Percentiles rank a stretch among this genome's conserved stretches.
phyloP scores from a whole-genome alignment of 2,329 filamentous ascomycete genomes.

The Sarocladiaceae sp. region DNA sequence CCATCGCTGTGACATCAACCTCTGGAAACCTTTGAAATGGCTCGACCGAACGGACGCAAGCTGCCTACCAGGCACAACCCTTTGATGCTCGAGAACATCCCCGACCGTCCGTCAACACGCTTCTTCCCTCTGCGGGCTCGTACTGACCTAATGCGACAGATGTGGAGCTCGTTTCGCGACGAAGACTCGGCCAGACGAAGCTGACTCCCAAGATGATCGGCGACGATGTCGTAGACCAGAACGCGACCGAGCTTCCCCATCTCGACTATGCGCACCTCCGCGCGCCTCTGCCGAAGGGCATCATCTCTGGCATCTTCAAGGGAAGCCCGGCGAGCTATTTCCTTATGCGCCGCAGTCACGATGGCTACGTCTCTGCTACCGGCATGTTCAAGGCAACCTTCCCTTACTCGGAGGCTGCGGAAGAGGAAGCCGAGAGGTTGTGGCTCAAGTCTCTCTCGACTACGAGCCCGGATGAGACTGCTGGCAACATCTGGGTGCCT shows the following conservation, averaged over 20 bases:
- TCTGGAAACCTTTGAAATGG: constrained; percentile 24
- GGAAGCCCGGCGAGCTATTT: constrained; percentile 90
- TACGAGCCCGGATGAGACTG: constrained; percentile 85
- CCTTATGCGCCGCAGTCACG: constrained; percentile 83
- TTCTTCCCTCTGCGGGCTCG: constrained; percentile 8
- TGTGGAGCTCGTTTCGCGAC: constrained; percentile 69
- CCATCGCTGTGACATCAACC: constrained; percentile 11
- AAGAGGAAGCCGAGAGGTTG: constrained; percentile 70
- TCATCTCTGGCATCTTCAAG: constrained; percentile 89
- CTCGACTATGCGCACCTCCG: constrained; percentile 97
- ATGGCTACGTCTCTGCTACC: constrained; percentile 78
- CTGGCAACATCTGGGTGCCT: constrained; percentile 94
- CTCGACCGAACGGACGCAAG: constrained; percentile 29
- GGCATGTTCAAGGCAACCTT: constrained; percentile 93
- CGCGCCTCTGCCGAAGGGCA: constrained; percentile 84
- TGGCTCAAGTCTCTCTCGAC: constrained; percentile 78
- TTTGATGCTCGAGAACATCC: constrained; percentile 58
- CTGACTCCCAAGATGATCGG: constrained; percentile 70
- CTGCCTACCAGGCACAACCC: constrained; percentile 60
- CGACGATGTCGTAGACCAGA: constrained; percentile 55
- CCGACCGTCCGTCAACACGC: constrained; percentile 46
- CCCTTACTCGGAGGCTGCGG: constrained; percentile 64
- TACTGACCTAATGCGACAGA: constrained; percentile 38
- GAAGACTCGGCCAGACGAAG: constrained; percentile 88
- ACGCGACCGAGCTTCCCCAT: constrained; percentile 66